Evolutionary conservation across 2,329 filamentous ascomycete species (phyloP).

Genomic region (Cladophialophora bantiana): DNA sequence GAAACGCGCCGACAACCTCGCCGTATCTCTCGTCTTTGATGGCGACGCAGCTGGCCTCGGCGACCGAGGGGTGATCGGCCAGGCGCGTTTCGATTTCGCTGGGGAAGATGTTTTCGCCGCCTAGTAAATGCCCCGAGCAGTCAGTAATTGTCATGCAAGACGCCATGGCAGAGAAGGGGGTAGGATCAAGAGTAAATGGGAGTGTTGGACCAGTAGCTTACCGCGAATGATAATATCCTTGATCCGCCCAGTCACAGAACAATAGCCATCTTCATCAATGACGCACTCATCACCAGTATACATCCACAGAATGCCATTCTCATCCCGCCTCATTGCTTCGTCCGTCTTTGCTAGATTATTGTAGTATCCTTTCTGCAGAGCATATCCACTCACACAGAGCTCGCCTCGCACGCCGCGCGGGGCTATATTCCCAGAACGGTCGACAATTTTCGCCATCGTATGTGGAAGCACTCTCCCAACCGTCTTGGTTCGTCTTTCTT

Average conservation of each 20-base stretch:
- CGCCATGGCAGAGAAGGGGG: neutral
- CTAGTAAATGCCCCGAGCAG: slow-evolving; percentile 45
- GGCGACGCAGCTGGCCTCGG: slow-evolving; percentile 71
- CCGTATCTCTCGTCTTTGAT: slow-evolving; percentile 73
- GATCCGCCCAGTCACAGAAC: slow-evolving; percentile 69
- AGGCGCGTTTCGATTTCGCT: slow-evolving; percentile 89
- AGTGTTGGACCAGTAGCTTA: neutral
- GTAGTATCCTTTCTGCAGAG: slow-evolving; percentile 91
- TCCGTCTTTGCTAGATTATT: slow-evolving; percentile 70
- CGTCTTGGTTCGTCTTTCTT: slow-evolving; percentile 72
- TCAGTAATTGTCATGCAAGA: neutral
- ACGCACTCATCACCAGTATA: slow-evolving; percentile 86
- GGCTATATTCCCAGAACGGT: slow-evolving; percentile 69
- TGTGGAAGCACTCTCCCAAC: slow-evolving; percentile 84
- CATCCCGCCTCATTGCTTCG: slow-evolving; percentile 63
- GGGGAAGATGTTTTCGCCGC: slow-evolving; percentile 94
- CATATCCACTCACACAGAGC: slow-evolving; percentile 80
- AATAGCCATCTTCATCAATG: slow-evolving; percentile 78
- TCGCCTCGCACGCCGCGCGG: slow-evolving; percentile 75
- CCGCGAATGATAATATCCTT: slow-evolving; percentile 90
- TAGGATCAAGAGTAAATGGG: neutral
- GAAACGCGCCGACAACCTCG: slow-evolving; percentile 73
- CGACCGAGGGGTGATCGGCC: slow-evolving; percentile 69
- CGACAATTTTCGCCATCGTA: slow-evolving; percentile 78
- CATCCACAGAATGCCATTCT: slow-evolving; percentile 75